phyloP scores from a whole-genome alignment of 352 stramenopile genomes.

The Globisporangium carolinianum region DNA sequence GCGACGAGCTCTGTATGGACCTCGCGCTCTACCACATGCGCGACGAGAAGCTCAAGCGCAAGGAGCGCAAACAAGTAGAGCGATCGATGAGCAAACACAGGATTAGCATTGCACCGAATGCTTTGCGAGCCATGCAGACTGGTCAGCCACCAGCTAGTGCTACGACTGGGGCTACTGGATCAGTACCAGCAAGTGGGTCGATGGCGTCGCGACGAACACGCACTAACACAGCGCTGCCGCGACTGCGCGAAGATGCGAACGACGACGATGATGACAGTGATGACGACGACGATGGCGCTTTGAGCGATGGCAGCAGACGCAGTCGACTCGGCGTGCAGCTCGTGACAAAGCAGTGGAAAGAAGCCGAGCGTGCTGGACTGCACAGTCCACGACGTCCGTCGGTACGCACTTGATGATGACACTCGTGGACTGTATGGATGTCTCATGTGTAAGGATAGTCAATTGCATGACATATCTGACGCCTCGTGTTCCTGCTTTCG shows the following conservation, averaged over 20 bases:
- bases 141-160: too few species aligned
- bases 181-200: too few species aligned
- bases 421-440: too few species aligned
- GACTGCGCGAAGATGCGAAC: constrained; percentile 8
- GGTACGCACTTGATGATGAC: constrained; percentile 11
- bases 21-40: constrained; percentile 59
- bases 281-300: background rate
- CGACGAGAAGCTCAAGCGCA: constrained; percentile 54
- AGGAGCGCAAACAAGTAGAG: constrained; percentile 23
- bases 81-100: constrained; percentile 41
- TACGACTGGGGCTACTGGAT: too few species aligned
- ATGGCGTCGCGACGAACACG: background rate
- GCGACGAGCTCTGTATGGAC: constrained; percentile 79
- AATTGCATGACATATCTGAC: background rate
- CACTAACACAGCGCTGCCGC: constrained; percentile 2
- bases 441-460: too few species aligned
- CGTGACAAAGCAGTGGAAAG: constrained; percentile 45
- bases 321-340: constrained; percentile 40
- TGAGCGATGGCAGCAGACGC: too few species aligned
- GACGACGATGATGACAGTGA: background rate
- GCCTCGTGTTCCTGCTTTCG: background rate
- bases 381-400: constrained; percentile 18
- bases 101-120: constrained; percentile 27
- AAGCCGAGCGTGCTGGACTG: constrained; percentile 32
- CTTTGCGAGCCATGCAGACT: background rate